Percentiles rank a stretch among this genome's conserved stretches.
These are phyloP conservation scores for Aurantiochytrium sp. DNA, from an alignment of 108 stramenopile species.

Conservation along the genomic window DNA sequence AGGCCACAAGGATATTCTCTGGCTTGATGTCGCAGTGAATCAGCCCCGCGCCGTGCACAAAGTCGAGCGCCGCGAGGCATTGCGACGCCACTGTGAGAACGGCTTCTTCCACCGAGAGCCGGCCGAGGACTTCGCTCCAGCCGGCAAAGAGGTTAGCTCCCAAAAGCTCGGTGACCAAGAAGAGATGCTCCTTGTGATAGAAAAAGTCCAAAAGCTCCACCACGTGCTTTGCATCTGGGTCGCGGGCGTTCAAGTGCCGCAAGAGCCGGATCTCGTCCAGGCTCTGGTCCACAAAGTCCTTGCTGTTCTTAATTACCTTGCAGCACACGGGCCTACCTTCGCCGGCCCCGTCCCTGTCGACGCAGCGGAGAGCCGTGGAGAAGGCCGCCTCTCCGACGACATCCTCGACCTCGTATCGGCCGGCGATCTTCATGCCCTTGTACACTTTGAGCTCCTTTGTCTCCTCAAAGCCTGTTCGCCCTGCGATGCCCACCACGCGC, in stretches of 20 bases:
- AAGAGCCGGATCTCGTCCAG: constrained; percentile 97
- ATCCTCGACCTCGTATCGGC: constrained; percentile 79
- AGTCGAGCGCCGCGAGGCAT: constrained; percentile 77
- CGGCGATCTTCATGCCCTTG: constrained; percentile 60
- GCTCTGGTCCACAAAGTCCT: constrained; percentile 97
- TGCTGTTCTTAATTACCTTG: constrained; percentile 97
- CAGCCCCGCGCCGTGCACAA: constrained; percentile 80
- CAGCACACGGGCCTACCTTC: constrained; percentile 79
- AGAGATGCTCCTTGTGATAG: constrained; percentile 92
- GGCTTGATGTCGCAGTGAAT: constrained; percentile 98
- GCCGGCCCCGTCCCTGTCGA: constrained; percentile 59
- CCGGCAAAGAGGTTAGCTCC: constrained; percentile 84
- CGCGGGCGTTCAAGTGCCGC: constrained; percentile 65
- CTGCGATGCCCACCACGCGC: constrained; percentile 37
- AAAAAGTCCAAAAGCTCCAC: constrained; percentile 86
- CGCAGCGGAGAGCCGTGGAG: constrained; percentile 82
- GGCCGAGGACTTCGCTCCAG: neutral
- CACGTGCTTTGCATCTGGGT: constrained; percentile 71
- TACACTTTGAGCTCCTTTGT: constrained; percentile 34
- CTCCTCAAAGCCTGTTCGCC: constrained; percentile 47
- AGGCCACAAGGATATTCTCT: constrained; percentile 86
- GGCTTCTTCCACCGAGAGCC: constrained; percentile 60
- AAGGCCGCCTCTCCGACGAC: constrained; percentile 90
- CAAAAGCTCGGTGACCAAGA: constrained; percentile 92
- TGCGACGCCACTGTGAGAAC: constrained; percentile 87